Conservation (phyloP, 78 protist species). For the Guillardia theta region DNA sequence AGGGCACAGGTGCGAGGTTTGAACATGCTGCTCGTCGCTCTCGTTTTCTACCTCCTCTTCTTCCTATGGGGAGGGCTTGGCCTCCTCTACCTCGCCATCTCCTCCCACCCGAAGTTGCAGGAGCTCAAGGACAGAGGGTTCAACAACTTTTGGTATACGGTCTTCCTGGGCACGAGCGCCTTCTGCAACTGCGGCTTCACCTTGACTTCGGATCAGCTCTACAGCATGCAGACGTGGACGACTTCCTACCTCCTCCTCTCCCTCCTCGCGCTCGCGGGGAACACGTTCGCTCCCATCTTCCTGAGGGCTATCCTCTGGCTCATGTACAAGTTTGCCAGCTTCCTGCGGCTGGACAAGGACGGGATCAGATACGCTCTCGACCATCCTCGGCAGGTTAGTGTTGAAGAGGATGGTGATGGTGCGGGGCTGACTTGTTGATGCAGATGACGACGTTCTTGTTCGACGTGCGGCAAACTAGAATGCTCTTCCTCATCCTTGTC, state of each 20-base stretch:
- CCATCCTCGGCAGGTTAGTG: slow-evolving; percentile 7
- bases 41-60: background rate
- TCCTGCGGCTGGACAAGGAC: background rate
- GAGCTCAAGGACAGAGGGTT: background rate
- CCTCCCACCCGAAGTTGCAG: background rate
- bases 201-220: background rate
- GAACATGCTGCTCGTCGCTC: background rate
- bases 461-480: background rate
- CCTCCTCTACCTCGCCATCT: background rate
- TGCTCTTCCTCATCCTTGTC: background rate
- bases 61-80: background rate
- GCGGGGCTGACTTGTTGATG: no score
- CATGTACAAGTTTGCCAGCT: background rate
- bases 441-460: background rate
- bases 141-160: background rate
- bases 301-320: background rate
- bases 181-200: background rate
- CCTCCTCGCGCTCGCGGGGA: background rate
- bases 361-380: background rate
- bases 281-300: background rate
- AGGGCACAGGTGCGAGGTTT: background rate
- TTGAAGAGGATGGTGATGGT: no score
- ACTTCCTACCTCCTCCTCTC: background rate
- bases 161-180: background rate
- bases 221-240: background rate